Percentiles rank a stretch among this genome's conserved stretches.
phyloP scores from a whole-genome alignment of 2,329 filamentous ascomycete species.

The Fusarium kyushuense region DNA sequence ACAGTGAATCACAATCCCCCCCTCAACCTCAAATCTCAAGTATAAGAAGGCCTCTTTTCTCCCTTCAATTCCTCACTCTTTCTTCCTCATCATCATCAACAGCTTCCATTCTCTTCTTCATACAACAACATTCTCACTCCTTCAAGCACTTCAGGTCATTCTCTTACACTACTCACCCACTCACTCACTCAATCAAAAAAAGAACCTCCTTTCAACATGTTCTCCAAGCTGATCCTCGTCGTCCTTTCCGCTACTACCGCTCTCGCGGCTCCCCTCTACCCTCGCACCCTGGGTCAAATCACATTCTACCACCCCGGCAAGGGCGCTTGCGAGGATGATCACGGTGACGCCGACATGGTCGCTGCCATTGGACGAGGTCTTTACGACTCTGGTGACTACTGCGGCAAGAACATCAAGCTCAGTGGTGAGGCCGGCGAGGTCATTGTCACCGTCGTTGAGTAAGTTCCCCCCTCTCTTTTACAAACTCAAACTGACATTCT shows the following conservation, averaged over 20 bases:
- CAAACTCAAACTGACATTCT: not conserved
- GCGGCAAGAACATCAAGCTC: constrained; percentile 74
- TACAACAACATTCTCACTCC: not conserved
- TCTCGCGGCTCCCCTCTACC: constrained; percentile 23
- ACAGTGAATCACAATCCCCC: constrained; percentile 31
- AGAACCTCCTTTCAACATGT: constrained; percentile 37
- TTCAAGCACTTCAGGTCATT: not conserved
- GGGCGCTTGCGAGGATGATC: constrained; percentile 75
- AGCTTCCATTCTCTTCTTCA: constrained; percentile 5
- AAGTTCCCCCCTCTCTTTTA: not conserved
- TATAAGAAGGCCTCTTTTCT: constrained; percentile 31
- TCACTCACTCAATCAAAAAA: not conserved
- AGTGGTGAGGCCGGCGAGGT: constrained; percentile 60
- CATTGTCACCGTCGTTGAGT: constrained; percentile 74
- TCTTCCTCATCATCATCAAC: constrained; percentile 17
- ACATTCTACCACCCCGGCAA: constrained; percentile 73
- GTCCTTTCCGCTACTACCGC: constrained; percentile 38
- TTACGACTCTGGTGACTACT: constrained; percentile 71
- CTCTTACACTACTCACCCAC: not conserved
- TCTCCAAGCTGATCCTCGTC: constrained; percentile 38
- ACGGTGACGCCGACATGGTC: constrained; percentile 67
- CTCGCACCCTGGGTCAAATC: constrained; percentile 27
- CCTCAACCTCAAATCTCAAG: not conserved
- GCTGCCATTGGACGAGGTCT: constrained; percentile 75
- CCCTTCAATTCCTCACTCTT: not conserved